Conservation (phyloP, 352 stramenopile species). For the Phytophthora cactorum region DNA sequence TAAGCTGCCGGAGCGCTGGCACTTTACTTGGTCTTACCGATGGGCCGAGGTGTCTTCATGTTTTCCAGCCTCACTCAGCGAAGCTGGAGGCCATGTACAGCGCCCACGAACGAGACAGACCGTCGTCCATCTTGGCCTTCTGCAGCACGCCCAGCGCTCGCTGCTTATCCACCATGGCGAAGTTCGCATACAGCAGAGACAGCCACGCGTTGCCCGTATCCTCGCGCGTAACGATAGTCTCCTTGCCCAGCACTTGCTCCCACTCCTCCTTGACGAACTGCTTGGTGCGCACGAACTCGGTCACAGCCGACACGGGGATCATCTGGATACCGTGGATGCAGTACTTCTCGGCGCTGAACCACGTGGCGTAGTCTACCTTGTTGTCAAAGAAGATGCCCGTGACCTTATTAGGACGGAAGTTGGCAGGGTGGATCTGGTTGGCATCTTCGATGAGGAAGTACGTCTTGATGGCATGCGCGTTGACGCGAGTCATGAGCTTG, state of each 20-base stretch:
- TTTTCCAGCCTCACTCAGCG: conserved; percentile 23
- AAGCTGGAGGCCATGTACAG: conserved; percentile 74
- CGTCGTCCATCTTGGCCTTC: conserved; percentile 70
- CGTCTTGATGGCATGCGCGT: conserved; percentile 56
- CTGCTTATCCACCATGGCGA: conserved; percentile 60
- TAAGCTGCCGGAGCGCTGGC: neutral
- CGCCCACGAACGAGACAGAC: conserved; percentile 71
- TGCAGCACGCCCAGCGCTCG: conserved; percentile 60
- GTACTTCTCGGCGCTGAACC: conserved; percentile 78
- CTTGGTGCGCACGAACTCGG: conserved; percentile 58
- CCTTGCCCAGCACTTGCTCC: conserved; percentile 58
- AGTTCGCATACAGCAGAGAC: conserved; percentile 67
- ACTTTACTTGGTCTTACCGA: conserved; percentile 3
- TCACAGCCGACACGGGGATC: conserved; percentile 72
- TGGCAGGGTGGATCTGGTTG: conserved; percentile 54
- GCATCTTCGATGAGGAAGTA: conserved; percentile 66
- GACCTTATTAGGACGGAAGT: conserved; percentile 72
- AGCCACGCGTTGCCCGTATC: conserved; percentile 50
- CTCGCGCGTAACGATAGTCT: conserved; percentile 55
- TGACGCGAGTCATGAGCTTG: conserved; percentile 60
- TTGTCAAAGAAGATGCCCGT: conserved; percentile 82
- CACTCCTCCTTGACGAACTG: conserved; percentile 70
- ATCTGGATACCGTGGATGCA: conserved; percentile 87
- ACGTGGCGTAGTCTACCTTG: conserved; percentile 79
- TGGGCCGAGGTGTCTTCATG: neutral